A percentile compares a stretch with the other conserved stretches of the same genome.
Evolutionary conservation across 371 early-diverging fungal species (phyloP).

Genomic region (Nematocida minor): DNA sequence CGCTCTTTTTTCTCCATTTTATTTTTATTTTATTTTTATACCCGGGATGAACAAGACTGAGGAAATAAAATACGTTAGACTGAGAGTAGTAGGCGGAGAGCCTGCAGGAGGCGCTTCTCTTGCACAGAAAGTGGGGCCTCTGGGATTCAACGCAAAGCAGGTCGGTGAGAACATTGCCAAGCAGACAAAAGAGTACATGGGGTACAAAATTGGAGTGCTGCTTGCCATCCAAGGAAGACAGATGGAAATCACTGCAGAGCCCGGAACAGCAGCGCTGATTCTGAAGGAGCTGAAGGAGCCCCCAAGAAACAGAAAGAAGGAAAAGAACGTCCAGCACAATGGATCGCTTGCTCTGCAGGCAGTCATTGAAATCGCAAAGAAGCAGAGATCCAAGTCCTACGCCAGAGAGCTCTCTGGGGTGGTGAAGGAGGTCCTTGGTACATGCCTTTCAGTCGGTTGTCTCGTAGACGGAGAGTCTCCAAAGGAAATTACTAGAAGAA

Average conservation of each 20-base stretch:
- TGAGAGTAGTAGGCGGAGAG: slow-evolving; percentile 83
- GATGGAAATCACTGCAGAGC: slow-evolving; percentile 89
- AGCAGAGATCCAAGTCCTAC: slow-evolving; percentile 80
- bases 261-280: slow-evolving; percentile 89
- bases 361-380: slow-evolving; percentile 88
- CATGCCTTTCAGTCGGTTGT: slow-evolving; percentile 86
- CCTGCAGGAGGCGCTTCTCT: slow-evolving; percentile 89
- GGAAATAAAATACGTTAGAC: slow-evolving; percentile 52
- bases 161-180: slow-evolving; percentile 99
- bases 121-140: slow-evolving; percentile 97
- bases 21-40: slow-evolving; percentile 37
- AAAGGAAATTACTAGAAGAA: slow-evolving; percentile 71
- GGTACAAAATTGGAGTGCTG: slow-evolving; percentile 90
- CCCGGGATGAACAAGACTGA: slow-evolving; percentile 24
- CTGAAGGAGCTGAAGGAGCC: slow-evolving; percentile 98
- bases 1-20: no score
- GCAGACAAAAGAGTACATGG: slow-evolving; percentile 95
- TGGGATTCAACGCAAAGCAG: slow-evolving; percentile 98
- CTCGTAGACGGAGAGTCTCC: slow-evolving; percentile 83
- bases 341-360: slow-evolving; percentile 68
- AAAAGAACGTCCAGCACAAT: slow-evolving; percentile 76
- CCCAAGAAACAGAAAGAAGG: slow-evolving; percentile 96
- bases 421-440: slow-evolving; percentile 95
- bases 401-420: slow-evolving; percentile 78
- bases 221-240: slow-evolving; percentile 98